A percentile compares a stretch with the other conserved stretches of the same genome.
Conservation (phyloP, 805 yeast genomes). For the Yarrowia divulgata region DNA sequence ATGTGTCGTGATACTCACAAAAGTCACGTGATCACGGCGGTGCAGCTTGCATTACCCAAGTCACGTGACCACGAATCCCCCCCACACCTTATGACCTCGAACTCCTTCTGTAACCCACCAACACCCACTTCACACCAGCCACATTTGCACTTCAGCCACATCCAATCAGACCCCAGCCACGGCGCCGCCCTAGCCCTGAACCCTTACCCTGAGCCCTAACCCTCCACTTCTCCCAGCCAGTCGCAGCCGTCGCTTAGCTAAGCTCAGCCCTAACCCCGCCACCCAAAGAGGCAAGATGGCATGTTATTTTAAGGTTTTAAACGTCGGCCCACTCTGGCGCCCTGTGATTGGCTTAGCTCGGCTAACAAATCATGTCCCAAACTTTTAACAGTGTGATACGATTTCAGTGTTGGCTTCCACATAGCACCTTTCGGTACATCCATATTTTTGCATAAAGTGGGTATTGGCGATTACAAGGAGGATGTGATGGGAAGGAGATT, state of each 20-base stretch:
- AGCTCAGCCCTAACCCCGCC: conserved; percentile 10
- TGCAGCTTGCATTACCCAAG: too few species aligned
- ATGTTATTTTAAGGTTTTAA: conserved; percentile 35
- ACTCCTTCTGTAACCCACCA: too few species aligned
- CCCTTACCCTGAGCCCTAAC: background rate
- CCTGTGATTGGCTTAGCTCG: conserved; percentile 30
- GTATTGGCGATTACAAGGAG: background rate
- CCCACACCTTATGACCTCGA: too few species aligned
- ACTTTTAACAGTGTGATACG: conserved; percentile 32
- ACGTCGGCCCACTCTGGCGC: conserved; percentile 38
- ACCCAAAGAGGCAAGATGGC: background rate
- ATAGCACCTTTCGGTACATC: conserved; percentile 35
- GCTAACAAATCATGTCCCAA: conserved; percentile 37
- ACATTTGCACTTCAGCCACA: background rate
- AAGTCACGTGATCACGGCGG: background rate
- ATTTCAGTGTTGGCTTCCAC: conserved; percentile 38
- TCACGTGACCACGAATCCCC: background rate
- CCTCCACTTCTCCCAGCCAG: background rate
- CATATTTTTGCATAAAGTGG: conserved; percentile 39
- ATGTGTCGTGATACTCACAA: background rate
- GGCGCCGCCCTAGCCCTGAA: background rate
- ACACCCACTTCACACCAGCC: conserved; percentile 2
- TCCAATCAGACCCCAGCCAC: conserved; percentile 7
- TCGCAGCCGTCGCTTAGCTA: conserved; percentile 1
- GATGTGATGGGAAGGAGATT: background rate